Percentiles rank a stretch among this genome's conserved stretches.
These are phyloP conservation scores for Isatis tinctoria DNA, from an alignment of 345 rosid genomes.

Conservation along the genomic window DNA sequence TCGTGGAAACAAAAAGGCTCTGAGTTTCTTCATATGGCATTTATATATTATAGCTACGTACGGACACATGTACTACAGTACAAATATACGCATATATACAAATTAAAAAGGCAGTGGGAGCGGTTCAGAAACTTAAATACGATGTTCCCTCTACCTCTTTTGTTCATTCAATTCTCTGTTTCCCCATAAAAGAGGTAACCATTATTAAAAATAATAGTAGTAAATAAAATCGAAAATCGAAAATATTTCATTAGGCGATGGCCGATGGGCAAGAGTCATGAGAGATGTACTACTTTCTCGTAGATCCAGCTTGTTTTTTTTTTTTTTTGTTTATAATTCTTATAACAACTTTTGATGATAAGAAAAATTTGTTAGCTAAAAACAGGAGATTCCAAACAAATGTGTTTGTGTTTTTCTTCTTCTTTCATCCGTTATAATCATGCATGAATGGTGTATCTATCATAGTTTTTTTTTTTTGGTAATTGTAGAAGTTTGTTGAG, in stretches of 20 bases:
- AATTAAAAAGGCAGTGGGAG: conserved; percentile 1
- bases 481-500: conserved; percentile 17
- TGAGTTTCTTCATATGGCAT: not conserved
- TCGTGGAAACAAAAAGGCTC: not conserved
- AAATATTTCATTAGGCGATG: not conserved
- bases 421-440: not conserved
- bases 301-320: conserved; percentile 9
- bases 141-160: conserved; percentile 15
- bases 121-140: conserved; percentile 25
- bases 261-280: conserved; percentile 24
- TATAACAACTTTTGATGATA: not conserved
- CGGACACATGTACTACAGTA: not conserved
- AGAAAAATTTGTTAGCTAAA: not conserved
- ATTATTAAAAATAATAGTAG: not conserved
- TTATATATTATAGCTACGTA: not conserved
- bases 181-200: conserved; percentile 25
- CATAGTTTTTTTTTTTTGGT: not conserved
- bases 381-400: not conserved
- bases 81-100: not conserved
- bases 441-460: not conserved
- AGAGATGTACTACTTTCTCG: conserved; percentile 1
- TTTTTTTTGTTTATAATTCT: no score
- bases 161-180: conserved; percentile 26
- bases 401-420: not conserved
- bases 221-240: not conserved